Conservation (phyloP, 2,329 filamentous ascomycete genomes). For the Pyrenochaeta sp. region DNA sequence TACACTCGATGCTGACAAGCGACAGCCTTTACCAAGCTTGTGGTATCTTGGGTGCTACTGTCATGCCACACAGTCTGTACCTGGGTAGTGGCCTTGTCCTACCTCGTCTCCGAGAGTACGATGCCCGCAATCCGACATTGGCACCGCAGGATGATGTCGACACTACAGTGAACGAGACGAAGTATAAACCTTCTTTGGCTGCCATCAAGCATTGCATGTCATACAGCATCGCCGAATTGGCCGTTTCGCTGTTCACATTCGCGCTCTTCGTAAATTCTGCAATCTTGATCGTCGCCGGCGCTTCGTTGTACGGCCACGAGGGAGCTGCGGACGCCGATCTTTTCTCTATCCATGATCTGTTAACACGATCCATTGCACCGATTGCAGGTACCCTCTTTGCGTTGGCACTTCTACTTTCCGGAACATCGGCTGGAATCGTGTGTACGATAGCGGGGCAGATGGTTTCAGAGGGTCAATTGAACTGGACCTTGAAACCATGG, state of each 20-base stretch:
- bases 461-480: conserved; percentile 82
- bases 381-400: conserved; percentile 86
- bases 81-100: conserved; percentile 65
- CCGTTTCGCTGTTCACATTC: conserved; percentile 79
- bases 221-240: conserved; percentile 74
- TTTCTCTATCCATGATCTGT: conserved; percentile 80
- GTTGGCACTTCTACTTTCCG: conserved; percentile 79
- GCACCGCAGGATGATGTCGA: conserved; percentile 12
- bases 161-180: conserved; percentile 49
- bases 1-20: conserved; percentile 8
- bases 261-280: conserved; percentile 84
- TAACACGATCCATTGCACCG: conserved; percentile 72
- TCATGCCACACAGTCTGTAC: conserved; percentile 68
- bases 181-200: conserved; percentile 73
- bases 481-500: conserved; percentile 79
- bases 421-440: conserved; percentile 82
- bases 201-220: conserved; percentile 79
- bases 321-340: conserved; percentile 75
- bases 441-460: conserved; percentile 92
- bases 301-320: conserved; percentile 69
- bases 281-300: conserved; percentile 82
- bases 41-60: conserved; percentile 77
- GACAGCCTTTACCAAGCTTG: conserved; percentile 68
- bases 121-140: conserved; percentile 21
- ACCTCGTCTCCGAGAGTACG: conserved; percentile 53